Conservation (phyloP, 2,329 filamentous ascomycete species). For the Bertia moriformis region DNA sequence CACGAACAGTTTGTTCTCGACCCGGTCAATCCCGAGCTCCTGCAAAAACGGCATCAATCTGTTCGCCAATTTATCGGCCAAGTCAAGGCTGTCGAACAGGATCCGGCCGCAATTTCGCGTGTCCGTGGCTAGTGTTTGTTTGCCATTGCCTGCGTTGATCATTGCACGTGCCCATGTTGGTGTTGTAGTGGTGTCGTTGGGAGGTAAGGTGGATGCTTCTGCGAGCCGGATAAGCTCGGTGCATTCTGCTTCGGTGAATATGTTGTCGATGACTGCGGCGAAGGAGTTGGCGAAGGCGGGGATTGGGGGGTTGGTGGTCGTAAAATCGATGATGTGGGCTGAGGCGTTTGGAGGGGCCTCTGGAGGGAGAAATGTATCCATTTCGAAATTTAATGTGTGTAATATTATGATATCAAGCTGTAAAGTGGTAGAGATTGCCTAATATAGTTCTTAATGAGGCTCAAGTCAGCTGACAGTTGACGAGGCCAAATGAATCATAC, state of each 20-base stretch:
- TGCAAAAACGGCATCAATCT: constrained; percentile 10
- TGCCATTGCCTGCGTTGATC: constrained; percentile 32
- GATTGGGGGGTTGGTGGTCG: constrained; percentile 14
- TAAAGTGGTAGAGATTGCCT: too few species aligned
- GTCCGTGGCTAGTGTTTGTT: constrained; percentile 27
- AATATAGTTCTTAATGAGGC: too few species aligned
- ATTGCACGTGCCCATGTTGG: constrained; percentile 33
- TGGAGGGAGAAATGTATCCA: constrained; percentile 13
- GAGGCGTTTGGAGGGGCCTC: constrained; percentile 13
- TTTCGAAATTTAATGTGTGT: too few species aligned
- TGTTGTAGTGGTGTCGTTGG: neutral
- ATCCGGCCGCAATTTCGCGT: constrained; percentile 37
- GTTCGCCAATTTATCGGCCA: constrained; percentile 28
- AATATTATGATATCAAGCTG: too few species aligned
- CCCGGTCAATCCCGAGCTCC: neutral
- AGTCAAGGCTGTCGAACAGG: constrained; percentile 30
- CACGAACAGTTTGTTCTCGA: neutral
- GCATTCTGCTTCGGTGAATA: constrained; percentile 33
- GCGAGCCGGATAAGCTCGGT: constrained; percentile 21
- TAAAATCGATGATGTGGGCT: constrained; percentile 28
- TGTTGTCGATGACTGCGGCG: constrained; percentile 34
- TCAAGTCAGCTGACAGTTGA: too few species aligned
- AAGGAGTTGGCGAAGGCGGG: constrained; percentile 26
- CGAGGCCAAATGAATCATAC: too few species aligned
- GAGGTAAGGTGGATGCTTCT: constrained; percentile 17